Evolutionary conservation across 73 alveolate genomes (phyloP), one percentile per base, ranked within the genome.

Genomic region (Paramecium bursaria): DNA sequence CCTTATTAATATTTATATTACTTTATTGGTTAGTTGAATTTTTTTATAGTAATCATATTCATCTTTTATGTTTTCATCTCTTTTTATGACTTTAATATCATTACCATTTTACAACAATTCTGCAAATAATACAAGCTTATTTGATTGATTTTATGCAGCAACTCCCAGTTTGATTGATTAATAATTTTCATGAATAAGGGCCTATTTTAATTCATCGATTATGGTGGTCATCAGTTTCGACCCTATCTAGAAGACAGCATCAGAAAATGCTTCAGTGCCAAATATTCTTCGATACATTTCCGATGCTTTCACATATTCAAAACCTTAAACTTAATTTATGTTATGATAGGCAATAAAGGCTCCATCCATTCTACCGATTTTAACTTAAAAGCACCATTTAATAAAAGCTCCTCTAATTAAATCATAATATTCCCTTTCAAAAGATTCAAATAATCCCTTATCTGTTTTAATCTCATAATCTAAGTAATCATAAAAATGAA

Each of bases 301-400:
- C 15, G 87, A 85, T 22, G 95, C 55, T 39, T 91, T 91, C 10
- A 96, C 86, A 88, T 94, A 96, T 67, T 96, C 95, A 85, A 94
- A 96, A 22, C 98, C 99, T 57, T 94, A 93, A 42, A 96, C 89
- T 86, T 94, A 90, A 39, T 85, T 80, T n/a, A 98, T 90, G 75
- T 96, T 96, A 88, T 96, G 99, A 75, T 96, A 96, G 54, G 99
- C 99, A 25, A 96, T 85, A 48, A 93, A 82, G 3, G 97, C 98
- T 26, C 99, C 99, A 80, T 93, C 97, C 99, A 96, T 96, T 53
- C 93, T 90, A 14, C 99, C 99, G 26, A 96, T 91, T 89, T 93
- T 96, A 50, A 90, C 75, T 75, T 95, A 93, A 75, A 94, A 53
- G 9, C 94, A 88, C 76, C 94, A 95, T 87, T 95, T 92, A 57